These are phyloP conservation scores for Pyrus pyrifolia DNA, from an alignment of 306 rosid species.

Conservation along the genomic window DNA sequence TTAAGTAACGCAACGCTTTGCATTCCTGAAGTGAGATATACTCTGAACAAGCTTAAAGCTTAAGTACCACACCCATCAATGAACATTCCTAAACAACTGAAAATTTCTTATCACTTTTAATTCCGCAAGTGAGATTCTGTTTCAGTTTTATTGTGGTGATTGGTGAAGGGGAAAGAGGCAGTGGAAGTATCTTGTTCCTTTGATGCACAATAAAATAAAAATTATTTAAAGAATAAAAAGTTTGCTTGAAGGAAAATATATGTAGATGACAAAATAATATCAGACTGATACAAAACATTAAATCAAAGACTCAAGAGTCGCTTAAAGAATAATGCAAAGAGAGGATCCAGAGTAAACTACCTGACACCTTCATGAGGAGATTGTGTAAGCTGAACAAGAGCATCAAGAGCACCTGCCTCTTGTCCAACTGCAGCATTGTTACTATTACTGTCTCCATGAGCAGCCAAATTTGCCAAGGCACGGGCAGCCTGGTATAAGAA, in stretches of 20 bases:
- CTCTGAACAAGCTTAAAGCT: background rate
- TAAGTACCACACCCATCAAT: background rate
- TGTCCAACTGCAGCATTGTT: constrained; percentile 98
- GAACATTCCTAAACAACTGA: background rate
- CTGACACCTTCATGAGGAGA: constrained; percentile 98
- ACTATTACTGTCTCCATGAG: constrained; percentile 98
- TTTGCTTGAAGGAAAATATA: background rate
- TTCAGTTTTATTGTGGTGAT: background rate
- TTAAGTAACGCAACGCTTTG: background rate
- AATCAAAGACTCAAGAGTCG: background rate
- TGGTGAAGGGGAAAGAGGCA: too few relatives aligned
- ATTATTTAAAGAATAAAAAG: background rate
- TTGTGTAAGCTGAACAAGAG: constrained; percentile 96
- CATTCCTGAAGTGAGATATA: background rate
- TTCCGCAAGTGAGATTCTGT: background rate
- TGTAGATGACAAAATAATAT: background rate
- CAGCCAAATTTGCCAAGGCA: constrained; percentile 99
- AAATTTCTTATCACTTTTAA: background rate
- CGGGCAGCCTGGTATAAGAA: constrained; percentile 83
- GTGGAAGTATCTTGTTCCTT: background rate
- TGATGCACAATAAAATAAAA: background rate
- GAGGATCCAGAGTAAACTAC: constrained; percentile 29
- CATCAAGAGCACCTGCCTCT: constrained; percentile 99
- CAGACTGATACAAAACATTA: background rate
- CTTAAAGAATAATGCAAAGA: background rate